Conservation (phyloP, 148 eudicot species). For the Vaccinium myrtillus region DNA sequence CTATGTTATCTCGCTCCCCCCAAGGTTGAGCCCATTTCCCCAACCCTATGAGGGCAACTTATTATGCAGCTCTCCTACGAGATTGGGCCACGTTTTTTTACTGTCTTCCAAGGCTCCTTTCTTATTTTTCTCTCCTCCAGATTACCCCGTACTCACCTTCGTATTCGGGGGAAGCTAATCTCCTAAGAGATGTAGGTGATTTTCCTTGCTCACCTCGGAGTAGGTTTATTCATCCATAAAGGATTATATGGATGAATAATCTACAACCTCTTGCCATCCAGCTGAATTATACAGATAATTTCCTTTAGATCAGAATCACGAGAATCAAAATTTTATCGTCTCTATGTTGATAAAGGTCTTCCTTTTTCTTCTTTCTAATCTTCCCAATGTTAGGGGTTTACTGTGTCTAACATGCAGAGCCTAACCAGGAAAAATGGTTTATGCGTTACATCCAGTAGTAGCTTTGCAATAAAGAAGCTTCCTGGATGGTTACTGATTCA, state of each 20-base stretch:
- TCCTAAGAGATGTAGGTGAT: too few relatives aligned
- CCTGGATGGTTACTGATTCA: neutral
- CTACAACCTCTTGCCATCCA: neutral
- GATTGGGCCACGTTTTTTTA: too few relatives aligned
- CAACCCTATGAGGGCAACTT: too few relatives aligned
- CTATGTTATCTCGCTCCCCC: too few relatives aligned
- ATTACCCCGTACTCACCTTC: too few relatives aligned
- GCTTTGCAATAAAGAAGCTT: constrained; percentile 2
- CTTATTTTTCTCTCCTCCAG: too few relatives aligned
- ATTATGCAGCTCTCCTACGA: too few relatives aligned
- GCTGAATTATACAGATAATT: neutral
- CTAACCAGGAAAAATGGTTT: neutral
- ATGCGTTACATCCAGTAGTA: neutral
- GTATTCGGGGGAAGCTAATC: too few relatives aligned
- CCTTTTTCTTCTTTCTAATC: neutral
- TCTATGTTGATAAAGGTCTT: neutral
- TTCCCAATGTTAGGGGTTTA: neutral
- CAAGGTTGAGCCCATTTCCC: too few relatives aligned
- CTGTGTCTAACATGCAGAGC: neutral
- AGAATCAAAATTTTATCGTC: neutral
- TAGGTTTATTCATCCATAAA: too few relatives aligned
- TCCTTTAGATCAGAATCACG: neutral
- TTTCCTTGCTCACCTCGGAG: too few relatives aligned
- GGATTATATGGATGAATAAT: neutral
- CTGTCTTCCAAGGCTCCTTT: too few relatives aligned